phyloP scores from a whole-genome alignment of 345 rosid species.

The Euphorbia lathyris region DNA sequence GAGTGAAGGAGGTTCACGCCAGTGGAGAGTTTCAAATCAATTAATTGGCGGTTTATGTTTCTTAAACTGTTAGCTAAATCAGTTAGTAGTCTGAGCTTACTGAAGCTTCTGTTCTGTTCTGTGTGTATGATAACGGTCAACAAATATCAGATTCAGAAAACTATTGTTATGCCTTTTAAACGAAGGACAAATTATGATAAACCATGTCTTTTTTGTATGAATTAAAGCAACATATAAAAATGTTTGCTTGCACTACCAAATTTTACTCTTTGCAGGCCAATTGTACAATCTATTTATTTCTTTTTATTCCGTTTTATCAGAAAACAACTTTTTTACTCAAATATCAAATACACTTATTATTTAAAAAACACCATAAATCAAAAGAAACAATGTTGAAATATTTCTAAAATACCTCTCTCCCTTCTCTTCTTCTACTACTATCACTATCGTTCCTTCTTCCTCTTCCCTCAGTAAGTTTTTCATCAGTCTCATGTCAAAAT shows the following conservation, averaged over 20 bases:
- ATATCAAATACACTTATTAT: no score
- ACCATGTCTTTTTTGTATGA: background rate
- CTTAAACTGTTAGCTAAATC: conserved; percentile 3
- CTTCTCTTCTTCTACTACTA: no score
- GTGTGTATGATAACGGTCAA: conserved; percentile 12
- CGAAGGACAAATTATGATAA: background rate
- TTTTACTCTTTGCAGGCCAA: no score
- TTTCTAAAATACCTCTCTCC: no score
- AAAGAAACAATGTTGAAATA: no score
- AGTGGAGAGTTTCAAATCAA: conserved; percentile 66
- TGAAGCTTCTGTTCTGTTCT: background rate
- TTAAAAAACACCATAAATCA: no score
- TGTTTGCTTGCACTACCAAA: background rate
- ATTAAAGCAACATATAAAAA: background rate
- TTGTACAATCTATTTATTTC: no score
- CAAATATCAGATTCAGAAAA: background rate
- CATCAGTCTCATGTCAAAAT: no score
- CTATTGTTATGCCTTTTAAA: background rate
- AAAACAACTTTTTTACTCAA: no score
- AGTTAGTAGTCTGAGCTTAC: conserved; percentile 2
- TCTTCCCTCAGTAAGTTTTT: no score
- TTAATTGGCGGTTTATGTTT: conserved; percentile 18
- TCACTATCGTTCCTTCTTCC: no score
- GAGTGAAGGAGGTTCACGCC: conserved; percentile 83
- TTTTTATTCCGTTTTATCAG: no score